Percentiles rank a stretch among this genome's conserved stretches.
These are phyloP conservation scores for Cryptococcus neoformans DNA, from an alignment of 1,284 basidiomycete species.

Conservation along the genomic window DNA sequence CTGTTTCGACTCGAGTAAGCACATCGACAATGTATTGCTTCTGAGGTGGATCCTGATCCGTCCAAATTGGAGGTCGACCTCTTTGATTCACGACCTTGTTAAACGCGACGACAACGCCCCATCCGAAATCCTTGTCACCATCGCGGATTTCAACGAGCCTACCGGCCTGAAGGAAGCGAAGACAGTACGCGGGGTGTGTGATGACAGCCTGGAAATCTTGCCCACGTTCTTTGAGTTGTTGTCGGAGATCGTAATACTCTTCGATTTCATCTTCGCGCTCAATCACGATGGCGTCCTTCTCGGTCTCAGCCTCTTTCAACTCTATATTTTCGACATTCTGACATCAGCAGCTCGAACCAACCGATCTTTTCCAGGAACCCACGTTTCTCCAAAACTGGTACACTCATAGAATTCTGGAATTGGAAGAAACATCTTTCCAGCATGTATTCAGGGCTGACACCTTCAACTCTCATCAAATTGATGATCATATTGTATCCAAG, in stretches of 20 bases:
- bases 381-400: slow-evolving; percentile 86
- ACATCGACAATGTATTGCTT: slow-evolving; percentile 93
- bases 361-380: too few species aligned
- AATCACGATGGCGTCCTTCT: slow-evolving; percentile 65
- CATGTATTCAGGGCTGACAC: slow-evolving; percentile 98
- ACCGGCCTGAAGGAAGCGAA: slow-evolving; percentile 92
- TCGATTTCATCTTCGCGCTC: slow-evolving; percentile 78
- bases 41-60: slow-evolving; percentile 67
- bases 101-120: slow-evolving; percentile 91
- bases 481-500: slow-evolving; percentile 99
- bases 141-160: slow-evolving; percentile 86
- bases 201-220: slow-evolving; percentile 85
- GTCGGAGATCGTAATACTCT: slow-evolving; percentile 87
- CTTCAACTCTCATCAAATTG: slow-evolving; percentile 98
- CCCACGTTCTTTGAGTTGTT: slow-evolving; percentile 85
- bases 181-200: slow-evolving; percentile 87
- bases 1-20: slow-evolving; percentile 75
- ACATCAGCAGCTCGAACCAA: not conserved
- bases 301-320: slow-evolving; percentile 68
- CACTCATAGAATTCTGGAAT: slow-evolving; percentile 89
- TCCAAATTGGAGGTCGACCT: slow-evolving; percentile 40
- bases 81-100: slow-evolving; percentile 59
- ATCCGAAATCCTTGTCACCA: slow-evolving; percentile 87
- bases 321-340: slow-evolving; percentile 54
- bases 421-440: slow-evolving; percentile 97